Percentiles rank a stretch among this genome's conserved stretches.
Evolutionary conservation across 164 flowering plant species (phyloP).

Genomic region (Saururus chinensis): DNA sequence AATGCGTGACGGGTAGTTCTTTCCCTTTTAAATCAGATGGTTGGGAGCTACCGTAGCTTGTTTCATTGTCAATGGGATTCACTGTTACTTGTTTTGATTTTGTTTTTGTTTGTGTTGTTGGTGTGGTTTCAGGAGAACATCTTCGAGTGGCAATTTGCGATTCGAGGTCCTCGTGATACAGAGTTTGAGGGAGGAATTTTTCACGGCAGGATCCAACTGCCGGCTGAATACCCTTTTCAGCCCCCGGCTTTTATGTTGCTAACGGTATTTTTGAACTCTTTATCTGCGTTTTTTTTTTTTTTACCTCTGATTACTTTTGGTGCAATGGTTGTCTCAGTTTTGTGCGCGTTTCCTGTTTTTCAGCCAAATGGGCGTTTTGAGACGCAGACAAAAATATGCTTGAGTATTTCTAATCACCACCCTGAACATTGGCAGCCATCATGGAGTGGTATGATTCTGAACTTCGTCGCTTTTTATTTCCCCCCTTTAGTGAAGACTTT

Average conservation of each 20-base stretch:
- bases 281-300: not conserved
- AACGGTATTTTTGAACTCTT: slow-evolving; percentile 33
- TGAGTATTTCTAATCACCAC: slow-evolving; percentile 94
- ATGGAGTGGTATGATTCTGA: slow-evolving; percentile 72
- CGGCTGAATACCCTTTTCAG: slow-evolving; percentile 89
- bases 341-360: slow-evolving; percentile 5
- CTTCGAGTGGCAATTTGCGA: slow-evolving; percentile 98
- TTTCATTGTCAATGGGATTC: too few species aligned
- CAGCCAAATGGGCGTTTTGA: slow-evolving; percentile 99
- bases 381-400: slow-evolving; percentile 92
- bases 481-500: too few species aligned
- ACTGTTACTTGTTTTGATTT: not conserved
- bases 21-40: too few species aligned
- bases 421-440: slow-evolving; percentile 99
- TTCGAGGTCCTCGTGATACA: slow-evolving; percentile 73
- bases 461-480: not conserved
- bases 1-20: too few species aligned
- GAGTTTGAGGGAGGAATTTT: slow-evolving; percentile 97
- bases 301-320: not conserved
- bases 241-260: slow-evolving; percentile 93
- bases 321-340: not conserved
- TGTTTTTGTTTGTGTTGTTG: too few species aligned
- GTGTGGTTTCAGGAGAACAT: slow-evolving; percentile 65
- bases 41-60: too few species aligned
- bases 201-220: slow-evolving; percentile 91